Base-by-base conservation (phyloP, 2,329 filamentous ascomycete species). In the Xylaria polymorpha region DNA sequence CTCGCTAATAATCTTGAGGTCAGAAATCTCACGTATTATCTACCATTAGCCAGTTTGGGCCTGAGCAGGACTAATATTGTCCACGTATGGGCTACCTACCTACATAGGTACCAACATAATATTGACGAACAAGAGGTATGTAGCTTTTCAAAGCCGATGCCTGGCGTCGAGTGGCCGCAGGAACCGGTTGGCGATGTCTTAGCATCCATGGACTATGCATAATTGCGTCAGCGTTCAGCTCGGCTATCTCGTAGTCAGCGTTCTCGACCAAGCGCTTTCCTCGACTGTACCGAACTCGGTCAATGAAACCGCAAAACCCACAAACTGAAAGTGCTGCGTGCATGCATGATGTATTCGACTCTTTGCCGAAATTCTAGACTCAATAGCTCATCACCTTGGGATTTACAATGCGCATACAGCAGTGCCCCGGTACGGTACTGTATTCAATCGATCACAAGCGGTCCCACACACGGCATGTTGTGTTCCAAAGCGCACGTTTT, bases 181-280 rank as follows among this genome's bases (percentile, higher is more conserved):
- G 51, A 56, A 56, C 51, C 14, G 51, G 51, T 32, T 56, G 32
- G 15, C 51, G 51, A 56, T 39, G 12, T 25, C 51, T 39, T 39
- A 56, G 51, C 12, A 37, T n/a, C 29, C 32, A 7, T 46, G 37
- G 56, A 12, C 55, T 1, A 71, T 71, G 71, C 71, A 71, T 59
- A 69, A 72, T 72, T 71, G 66, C 71, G 71, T 72, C 71, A 72
- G 68, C 60, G 58, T 67, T 71, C 44, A 43, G 55, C 32, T 61
- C 25, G 59, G 41, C 41, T 64, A 43, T 37, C 25, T 43, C 22
- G n/a, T 15, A 53, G 37, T 20, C 61, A 25, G 22, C 64, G 37
- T 57, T 25, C 56, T 46, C 56, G 64, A 58, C 64, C 51, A 60
- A 57, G 39, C 32, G 41, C 48, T 66, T 39, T 46, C 12, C 3